Conservation (phyloP, 1,284 basidiomycete genomes). For the Ganoderma resinaceum region DNA sequence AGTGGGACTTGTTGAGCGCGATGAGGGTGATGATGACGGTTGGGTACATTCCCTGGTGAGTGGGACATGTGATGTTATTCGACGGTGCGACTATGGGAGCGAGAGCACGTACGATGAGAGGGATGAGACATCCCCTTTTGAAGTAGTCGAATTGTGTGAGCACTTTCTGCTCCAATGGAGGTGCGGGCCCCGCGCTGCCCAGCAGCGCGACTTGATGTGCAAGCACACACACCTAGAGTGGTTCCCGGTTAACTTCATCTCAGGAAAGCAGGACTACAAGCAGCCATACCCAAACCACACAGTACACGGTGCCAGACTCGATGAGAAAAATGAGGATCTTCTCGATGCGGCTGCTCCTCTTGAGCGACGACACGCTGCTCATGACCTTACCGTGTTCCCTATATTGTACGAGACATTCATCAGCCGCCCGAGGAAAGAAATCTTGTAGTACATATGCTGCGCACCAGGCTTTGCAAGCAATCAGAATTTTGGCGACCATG, state of each 20-base stretch:
- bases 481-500: not conserved
- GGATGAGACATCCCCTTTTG: slow-evolving; percentile 13
- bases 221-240: slow-evolving; percentile 1
- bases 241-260: not conserved
- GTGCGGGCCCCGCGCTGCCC: not conserved
- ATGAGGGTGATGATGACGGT: slow-evolving; percentile 12
- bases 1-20: slow-evolving; percentile 14
- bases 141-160: slow-evolving; percentile 13
- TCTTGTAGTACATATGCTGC: too few relatives aligned
- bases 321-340: slow-evolving; percentile 7
- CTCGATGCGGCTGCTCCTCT: slow-evolving; percentile 11
- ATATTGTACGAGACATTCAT: not conserved
- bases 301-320: slow-evolving; percentile 15
- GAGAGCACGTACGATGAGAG: slow-evolving; percentile 8
- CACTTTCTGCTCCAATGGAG: not conserved
- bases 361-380: not conserved
- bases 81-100: not conserved
- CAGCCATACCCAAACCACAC: slow-evolving; percentile 15
- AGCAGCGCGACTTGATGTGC: slow-evolving; percentile 9
- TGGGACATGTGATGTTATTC: not conserved
- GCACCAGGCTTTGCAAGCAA: slow-evolving; percentile 14
- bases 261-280: not conserved
- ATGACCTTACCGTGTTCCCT: slow-evolving; percentile 14
- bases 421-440: too few relatives aligned
- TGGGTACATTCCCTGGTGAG: slow-evolving; percentile 10